Evolutionary conservation across 2,329 filamentous ascomycete genomes (phyloP).

Genomic region (Talaromyces sp.): DNA sequence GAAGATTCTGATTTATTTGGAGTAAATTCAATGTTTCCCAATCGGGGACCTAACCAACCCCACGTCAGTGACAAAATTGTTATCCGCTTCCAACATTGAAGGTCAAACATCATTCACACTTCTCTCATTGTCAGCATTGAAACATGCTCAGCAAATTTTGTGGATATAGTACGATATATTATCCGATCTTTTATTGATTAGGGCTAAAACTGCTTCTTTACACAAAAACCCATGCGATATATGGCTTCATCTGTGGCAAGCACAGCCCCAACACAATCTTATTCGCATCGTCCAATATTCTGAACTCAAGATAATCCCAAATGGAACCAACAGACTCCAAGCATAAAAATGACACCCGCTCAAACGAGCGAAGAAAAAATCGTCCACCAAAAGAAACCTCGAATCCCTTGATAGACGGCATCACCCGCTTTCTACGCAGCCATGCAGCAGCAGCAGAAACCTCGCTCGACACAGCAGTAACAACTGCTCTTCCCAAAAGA

Average conservation of each 20-base stretch:
- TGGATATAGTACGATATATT: not conserved
- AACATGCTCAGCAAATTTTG: not conserved
- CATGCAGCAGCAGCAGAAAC: constrained; percentile 13
- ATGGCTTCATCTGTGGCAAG: not conserved
- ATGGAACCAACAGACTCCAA: not conserved
- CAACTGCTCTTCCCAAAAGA: constrained; percentile 30
- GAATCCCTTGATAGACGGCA: constrained; percentile 28
- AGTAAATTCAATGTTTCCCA: not conserved
- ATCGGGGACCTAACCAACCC: not conserved
- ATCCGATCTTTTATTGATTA: not conserved
- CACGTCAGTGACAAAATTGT: not conserved
- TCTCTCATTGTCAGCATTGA: not conserved
- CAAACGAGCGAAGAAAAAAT: not conserved
- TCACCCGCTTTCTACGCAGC: constrained; percentile 24
- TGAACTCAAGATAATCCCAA: not conserved
- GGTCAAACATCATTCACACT: not conserved
- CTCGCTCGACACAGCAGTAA: constrained; percentile 4
- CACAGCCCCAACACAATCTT: not conserved
- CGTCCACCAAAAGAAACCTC: constrained; percentile 8
- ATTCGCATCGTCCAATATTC: not conserved
- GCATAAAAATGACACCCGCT: not conserved
- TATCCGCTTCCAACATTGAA: not conserved
- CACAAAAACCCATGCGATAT: not conserved
- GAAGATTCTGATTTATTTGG: not conserved
- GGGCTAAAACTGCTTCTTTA: not conserved